phyloP scores from a whole-genome alignment of 768 basidiomycete species.

The Lactarius pseudohatsudake region DNA sequence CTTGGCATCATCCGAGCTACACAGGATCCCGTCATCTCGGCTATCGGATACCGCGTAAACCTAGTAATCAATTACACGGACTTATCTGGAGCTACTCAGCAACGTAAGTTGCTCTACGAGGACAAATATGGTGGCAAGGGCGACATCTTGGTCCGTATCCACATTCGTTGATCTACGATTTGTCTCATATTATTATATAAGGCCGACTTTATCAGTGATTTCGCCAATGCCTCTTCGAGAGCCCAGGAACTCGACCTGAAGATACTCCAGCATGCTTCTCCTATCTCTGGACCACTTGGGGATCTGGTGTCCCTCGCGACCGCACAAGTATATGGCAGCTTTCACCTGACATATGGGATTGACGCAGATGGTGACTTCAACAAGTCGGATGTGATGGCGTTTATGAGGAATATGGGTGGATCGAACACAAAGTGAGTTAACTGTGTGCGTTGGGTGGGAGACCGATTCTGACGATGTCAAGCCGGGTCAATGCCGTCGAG shows the following conservation, averaged over 20 bases:
- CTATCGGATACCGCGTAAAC: constrained; percentile 26
- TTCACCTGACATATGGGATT: constrained; percentile 58
- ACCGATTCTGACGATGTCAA: constrained; percentile 3
- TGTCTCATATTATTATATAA: too few relatives aligned
- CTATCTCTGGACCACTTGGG: constrained; percentile 52
- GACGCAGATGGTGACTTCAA: constrained; percentile 47
- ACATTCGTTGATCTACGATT: too few relatives aligned
- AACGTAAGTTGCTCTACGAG: constrained; percentile 36
- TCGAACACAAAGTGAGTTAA: background rate
- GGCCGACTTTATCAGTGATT: constrained; percentile 45
- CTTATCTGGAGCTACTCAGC: too few relatives aligned
- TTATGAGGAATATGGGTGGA: constrained; percentile 41
- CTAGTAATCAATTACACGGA: too few relatives aligned
- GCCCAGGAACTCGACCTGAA: constrained; percentile 48
- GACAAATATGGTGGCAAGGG: too few relatives aligned
- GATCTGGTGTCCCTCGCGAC: constrained; percentile 54
- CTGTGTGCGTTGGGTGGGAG: too few relatives aligned
- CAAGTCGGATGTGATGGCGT: constrained; percentile 49
- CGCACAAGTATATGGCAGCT: constrained; percentile 54
- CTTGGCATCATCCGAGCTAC: constrained; percentile 31
- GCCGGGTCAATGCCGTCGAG: constrained; percentile 50
- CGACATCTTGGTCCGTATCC: too few relatives aligned
- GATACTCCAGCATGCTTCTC: constrained; percentile 47
- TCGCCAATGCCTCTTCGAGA: constrained; percentile 42
- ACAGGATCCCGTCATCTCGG: constrained; percentile 31